These are phyloP conservation scores for Ophiobolus disseminans DNA, from an alignment of 2,329 filamentous ascomycete species.

Conservation along the genomic window DNA sequence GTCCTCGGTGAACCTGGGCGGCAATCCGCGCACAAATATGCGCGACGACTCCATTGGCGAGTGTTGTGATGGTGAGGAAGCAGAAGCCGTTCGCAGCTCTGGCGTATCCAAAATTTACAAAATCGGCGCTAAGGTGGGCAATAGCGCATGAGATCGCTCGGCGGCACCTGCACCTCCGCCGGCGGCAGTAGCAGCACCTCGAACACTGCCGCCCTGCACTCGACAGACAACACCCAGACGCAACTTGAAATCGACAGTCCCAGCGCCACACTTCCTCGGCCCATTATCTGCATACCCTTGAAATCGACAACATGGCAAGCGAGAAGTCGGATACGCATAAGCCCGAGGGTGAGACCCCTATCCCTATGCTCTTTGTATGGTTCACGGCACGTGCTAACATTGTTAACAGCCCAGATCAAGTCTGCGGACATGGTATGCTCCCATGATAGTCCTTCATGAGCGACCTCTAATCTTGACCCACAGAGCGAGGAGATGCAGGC, in stretches of 20 bases:
- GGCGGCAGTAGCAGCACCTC: not conserved
- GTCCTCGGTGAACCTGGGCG: conserved; percentile 81
- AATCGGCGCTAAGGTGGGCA: conserved; percentile 10
- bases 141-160: conserved; percentile 6
- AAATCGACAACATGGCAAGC: conserved; percentile 41
- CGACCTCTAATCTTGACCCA: conserved; percentile 21
- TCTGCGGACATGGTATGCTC: conserved; percentile 94
- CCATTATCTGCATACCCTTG: not conserved
- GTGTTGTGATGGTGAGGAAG: not conserved
- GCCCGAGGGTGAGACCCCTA: conserved; percentile 58
- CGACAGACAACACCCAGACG: not conserved
- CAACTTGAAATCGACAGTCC: not conserved
- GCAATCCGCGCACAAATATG: conserved; percentile 75
- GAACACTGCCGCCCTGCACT: not conserved
- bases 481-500: conserved; percentile 97
- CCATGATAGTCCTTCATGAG: not conserved
- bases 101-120: conserved; percentile 15
- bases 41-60: conserved; percentile 75
- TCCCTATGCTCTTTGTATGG: conserved; percentile 9
- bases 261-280: not conserved
- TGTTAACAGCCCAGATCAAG: conserved; percentile 83
- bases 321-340: conserved; percentile 70
- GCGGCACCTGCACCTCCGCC: conserved; percentile 3
- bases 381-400: conserved; percentile 33
- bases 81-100: not conserved